A percentile compares a stretch with the other conserved stretches of the same genome.
Evolutionary conservation across 2,329 filamentous ascomycete genomes (phyloP).

Genomic region (Neonectria hederae): DNA sequence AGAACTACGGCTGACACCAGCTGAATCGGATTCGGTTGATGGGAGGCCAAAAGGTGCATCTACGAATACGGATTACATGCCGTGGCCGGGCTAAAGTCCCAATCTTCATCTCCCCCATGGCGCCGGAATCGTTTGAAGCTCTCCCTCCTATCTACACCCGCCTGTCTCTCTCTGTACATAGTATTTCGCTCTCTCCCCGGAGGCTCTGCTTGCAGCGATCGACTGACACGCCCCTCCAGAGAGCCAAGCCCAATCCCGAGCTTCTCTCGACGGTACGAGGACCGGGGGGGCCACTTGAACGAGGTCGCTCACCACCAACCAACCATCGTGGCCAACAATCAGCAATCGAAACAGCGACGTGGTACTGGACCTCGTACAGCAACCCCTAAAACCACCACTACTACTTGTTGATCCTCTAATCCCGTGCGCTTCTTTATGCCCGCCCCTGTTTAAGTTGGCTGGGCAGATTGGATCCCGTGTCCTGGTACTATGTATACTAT

Average conservation of each 20-base stretch:
- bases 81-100: background rate
- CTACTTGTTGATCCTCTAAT: slow-evolving; percentile 2
- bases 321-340: slow-evolving; percentile 9
- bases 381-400: background rate
- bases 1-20: slow-evolving; percentile 12
- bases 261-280: background rate
- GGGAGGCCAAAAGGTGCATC: background rate
- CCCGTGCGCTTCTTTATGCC: background rate
- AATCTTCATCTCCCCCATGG: background rate
- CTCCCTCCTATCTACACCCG: background rate
- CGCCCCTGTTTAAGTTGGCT: no score
- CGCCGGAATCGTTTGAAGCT: background rate
- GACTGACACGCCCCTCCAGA: background rate
- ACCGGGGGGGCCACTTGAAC: background rate
- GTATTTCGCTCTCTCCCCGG: slow-evolving; percentile 10
- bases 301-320: slow-evolving; percentile 1
- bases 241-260: background rate
- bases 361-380: slow-evolving; percentile 16
- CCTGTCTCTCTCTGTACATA: background rate
- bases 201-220: slow-evolving; percentile 20
- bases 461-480: background rate
- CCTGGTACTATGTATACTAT: no score
- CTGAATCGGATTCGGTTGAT: slow-evolving; percentile 1
- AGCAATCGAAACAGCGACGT: slow-evolving; percentile 15
- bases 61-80: background rate